These are phyloP conservation scores for Triglochin maritima DNA, from an alignment of 106 monocot species.

Conservation along the genomic window DNA sequence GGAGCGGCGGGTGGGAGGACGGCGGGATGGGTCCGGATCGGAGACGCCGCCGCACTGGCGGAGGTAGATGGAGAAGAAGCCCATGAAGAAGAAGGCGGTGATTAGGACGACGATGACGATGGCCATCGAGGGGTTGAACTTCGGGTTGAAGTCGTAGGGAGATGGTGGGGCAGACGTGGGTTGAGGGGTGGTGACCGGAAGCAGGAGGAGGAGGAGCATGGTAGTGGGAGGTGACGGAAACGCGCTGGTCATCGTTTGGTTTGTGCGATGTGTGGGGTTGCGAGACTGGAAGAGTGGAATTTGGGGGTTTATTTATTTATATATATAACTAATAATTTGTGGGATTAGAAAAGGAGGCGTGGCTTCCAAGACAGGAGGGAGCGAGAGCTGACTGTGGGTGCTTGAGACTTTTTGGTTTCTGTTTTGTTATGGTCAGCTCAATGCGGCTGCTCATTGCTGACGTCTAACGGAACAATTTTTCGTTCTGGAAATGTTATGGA, in stretches of 20 bases:
- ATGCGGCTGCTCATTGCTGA: too few species aligned
- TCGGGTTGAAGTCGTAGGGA: not conserved
- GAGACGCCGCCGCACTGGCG: slow-evolving; percentile 22
- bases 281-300: not conserved
- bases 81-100: slow-evolving; percentile 31
- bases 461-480: too few species aligned
- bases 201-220: not conserved
- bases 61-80: slow-evolving; percentile 51
- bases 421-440: too few species aligned
- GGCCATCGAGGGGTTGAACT: slow-evolving; percentile 24
- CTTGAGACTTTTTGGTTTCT: too few species aligned
- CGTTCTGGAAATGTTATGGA: too few species aligned
- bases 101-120: slow-evolving; percentile 33
- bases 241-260: not conserved
- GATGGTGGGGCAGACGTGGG: not conserved
- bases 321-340: not conserved
- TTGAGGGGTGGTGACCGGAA: not conserved
- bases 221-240: not conserved
- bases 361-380: too few species aligned
- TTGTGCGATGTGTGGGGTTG: not conserved
- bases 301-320: not conserved
- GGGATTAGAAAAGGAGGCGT: too few species aligned
- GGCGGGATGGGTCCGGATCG: not conserved
- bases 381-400: too few species aligned
- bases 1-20: not conserved